Evolutionary conservation across 768 basidiomycete genomes (phyloP).

Genomic region (Naganishia vaughanmartiniae): DNA sequence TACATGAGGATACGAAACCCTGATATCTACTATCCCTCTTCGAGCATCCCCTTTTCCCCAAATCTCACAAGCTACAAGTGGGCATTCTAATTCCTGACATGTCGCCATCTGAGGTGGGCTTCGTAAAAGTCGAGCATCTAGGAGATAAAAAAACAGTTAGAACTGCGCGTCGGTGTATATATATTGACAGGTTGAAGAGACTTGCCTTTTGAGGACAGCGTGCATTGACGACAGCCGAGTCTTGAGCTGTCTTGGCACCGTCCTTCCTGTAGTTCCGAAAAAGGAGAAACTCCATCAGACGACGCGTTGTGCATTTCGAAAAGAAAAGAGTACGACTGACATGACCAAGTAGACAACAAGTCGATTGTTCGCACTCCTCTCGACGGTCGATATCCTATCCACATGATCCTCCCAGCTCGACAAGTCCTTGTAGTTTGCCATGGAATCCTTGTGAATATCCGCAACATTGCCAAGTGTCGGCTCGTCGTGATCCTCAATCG

Average conservation of each 20-base stretch:
- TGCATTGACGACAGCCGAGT: constrained; percentile 39
- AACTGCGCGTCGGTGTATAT: neutral
- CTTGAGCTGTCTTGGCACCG: constrained; percentile 38
- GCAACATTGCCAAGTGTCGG: constrained; percentile 25
- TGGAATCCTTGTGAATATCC: constrained; percentile 39
- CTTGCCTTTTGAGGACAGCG: constrained; percentile 49
- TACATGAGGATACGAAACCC: no score
- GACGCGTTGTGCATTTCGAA: neutral
- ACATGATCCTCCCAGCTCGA: constrained; percentile 48
- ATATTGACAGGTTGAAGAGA: neutral
- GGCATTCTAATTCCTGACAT: constrained; percentile 2
- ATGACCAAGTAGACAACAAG: constrained; percentile 46
- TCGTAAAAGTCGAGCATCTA: constrained; percentile 51
- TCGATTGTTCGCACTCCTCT: constrained; percentile 35
- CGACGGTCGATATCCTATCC: constrained; percentile 43
- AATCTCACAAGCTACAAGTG: neutral
- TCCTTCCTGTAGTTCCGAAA: constrained; percentile 36
- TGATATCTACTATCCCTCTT: neutral
- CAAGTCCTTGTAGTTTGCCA: constrained; percentile 43
- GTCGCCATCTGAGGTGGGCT: constrained; percentile 44
- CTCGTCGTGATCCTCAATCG: constrained; percentile 30
- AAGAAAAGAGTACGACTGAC: constrained; percentile 34
- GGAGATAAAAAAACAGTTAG: neutral
- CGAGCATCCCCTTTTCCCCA: neutral
- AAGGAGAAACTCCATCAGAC: neutral